phyloP scores from a whole-genome alignment of 768 basidiomycete genomes.

The Tulasnella sp. region DNA sequence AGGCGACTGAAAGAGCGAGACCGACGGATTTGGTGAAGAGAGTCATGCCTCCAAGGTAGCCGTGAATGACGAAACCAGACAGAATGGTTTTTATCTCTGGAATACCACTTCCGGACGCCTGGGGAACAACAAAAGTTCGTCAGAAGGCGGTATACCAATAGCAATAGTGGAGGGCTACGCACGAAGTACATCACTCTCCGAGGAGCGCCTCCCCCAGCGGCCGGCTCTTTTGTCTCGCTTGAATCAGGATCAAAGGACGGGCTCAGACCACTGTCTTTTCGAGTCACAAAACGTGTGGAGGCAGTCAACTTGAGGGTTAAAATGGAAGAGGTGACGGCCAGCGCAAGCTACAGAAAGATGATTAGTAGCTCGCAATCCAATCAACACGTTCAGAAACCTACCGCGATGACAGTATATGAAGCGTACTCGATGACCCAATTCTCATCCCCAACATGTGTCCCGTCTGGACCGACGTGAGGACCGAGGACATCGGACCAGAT shows the following conservation, averaged over 20 bases:
- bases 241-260: background rate
- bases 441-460: constrained; percentile 30
- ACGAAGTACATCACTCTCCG: constrained; percentile 81
- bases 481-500: constrained; percentile 61
- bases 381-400: constrained; percentile 36
- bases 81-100: constrained; percentile 95
- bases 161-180: constrained; percentile 29
- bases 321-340: constrained; percentile 65
- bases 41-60: constrained; percentile 86
- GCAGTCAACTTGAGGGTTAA: constrained; percentile 82
- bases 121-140: constrained; percentile 22
- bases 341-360: constrained; percentile 44
- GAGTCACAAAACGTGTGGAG: constrained; percentile 78
- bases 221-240: constrained; percentile 11
- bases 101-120: constrained; percentile 94
- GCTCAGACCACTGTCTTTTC: constrained; percentile 73
- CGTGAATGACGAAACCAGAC: constrained; percentile 95
- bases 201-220: constrained; percentile 12
- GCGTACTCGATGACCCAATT: constrained; percentile 54
- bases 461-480: constrained; percentile 29
- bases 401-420: constrained; percentile 68
- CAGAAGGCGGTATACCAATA: background rate
- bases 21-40: constrained; percentile 87
- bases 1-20: constrained; percentile 82
- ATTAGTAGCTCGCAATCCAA: background rate